Evolutionary conservation across 768 basidiomycete species (phyloP), one percentile per base, ranked within the genome.

Genomic region (Pisolithus microcarpus): DNA sequence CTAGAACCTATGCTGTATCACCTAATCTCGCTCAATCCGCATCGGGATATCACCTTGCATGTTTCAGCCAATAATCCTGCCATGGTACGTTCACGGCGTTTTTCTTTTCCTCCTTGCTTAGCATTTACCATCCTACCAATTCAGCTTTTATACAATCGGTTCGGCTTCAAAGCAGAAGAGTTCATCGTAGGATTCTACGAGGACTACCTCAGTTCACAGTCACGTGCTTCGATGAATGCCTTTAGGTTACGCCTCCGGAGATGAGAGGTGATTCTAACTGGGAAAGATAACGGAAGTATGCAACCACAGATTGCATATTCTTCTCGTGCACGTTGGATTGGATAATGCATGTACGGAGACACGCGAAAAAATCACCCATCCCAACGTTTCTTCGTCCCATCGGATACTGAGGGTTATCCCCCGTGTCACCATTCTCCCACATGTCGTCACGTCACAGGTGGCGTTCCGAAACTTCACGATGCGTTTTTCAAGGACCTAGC

Each of bases 151-250:
- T 91, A 91, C 67, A 91, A 91, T 55, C 82, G 81, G 46, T 90
- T 91, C 58, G 88, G 89, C 24, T 90, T 91, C 75, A 91, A 91
- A 57, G 85, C 86, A 0, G 88, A 91, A 66, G 87, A 86, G 61
- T 90, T 90, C 52, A 75, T 91, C 19, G 80, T 79, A 19, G 86
- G 85, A 18, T 91, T 91, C 59, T 91, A 91, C 56, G 84, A 87
- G 40, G 75, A 83, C 40, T 90, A 90, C 62, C 71, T 90, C n/a
- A 79, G 84, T 58, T 66, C 79, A 3, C 70, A 80, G 23, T 87
- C 86, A 16, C 77, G 79, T 49, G 77, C 76, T 4, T 90, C 87
- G 5, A 88, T 84, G 67, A 91, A 91, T 61, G 89, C 88, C 6
- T 85, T 90, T 66, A 75, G 80, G 43, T 67, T 91, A 50, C 81